Percentiles rank a stretch among this genome's conserved stretches.
These are phyloP conservation scores for Podospora pseudocomata DNA, from an alignment of 495 filamentous ascomycete species.

Conservation along the genomic window DNA sequence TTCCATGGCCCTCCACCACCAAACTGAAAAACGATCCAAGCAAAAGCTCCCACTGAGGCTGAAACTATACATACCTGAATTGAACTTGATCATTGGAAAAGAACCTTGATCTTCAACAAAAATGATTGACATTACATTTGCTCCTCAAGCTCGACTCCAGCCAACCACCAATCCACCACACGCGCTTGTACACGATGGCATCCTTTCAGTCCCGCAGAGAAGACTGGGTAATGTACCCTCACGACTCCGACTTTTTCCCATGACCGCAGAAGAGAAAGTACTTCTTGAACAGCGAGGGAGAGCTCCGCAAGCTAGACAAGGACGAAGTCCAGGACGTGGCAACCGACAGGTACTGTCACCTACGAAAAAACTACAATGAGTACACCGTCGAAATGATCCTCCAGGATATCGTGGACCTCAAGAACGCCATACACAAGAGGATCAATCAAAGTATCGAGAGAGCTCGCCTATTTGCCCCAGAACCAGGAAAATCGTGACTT, in stretches of 20 bases:
- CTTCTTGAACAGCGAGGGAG: not conserved
- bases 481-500: not conserved
- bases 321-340: not conserved
- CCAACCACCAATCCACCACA: not conserved
- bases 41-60: not conserved
- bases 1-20: not conserved
- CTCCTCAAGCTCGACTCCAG: too few species aligned
- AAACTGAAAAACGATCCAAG: not conserved
- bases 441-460: not conserved
- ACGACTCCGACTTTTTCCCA: not conserved
- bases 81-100: not conserved
- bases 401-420: not conserved
- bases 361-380: not conserved
- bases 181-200: not conserved
- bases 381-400: not conserved
- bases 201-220: not conserved
- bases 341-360: not conserved
- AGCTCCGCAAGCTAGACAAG: too few species aligned
- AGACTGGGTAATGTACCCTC: not conserved
- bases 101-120: not conserved
- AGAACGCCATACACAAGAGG: not conserved
- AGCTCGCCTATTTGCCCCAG: too few species aligned
- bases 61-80: not conserved
- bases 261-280: not conserved
- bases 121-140: too few species aligned